Conservation (phyloP, 768 basidiomycete species). For the Tulasnella sp. region DNA sequence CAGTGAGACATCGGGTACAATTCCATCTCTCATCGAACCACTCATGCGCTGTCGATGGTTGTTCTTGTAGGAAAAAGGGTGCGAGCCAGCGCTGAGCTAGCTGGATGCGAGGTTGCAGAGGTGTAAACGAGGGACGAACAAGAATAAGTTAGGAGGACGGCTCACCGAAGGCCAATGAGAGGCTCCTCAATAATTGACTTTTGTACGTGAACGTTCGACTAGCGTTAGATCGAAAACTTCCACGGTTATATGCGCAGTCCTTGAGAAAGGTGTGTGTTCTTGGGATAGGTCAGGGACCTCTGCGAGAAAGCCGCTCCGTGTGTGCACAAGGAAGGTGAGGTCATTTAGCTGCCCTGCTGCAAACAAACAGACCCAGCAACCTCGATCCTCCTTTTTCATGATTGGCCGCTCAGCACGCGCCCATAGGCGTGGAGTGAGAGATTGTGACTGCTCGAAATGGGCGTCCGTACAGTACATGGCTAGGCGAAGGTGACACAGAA, state of each 20-base stretch:
- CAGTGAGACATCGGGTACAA: neutral
- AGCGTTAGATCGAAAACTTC: neutral
- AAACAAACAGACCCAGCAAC: conserved; percentile 1
- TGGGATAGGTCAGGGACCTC: neutral
- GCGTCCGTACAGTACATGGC: neutral
- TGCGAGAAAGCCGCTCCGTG: conserved; percentile 6
- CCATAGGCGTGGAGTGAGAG: neutral
- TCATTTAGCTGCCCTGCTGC: neutral
- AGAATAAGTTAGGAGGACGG: neutral
- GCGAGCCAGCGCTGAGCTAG: neutral
- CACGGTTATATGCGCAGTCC: neutral
- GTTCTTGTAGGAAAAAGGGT: neutral
- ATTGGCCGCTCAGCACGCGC: neutral
- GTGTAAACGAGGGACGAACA: neutral
- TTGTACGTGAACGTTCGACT: neutral
- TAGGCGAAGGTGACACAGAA: neutral
- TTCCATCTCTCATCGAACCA: neutral
- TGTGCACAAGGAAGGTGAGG: neutral
- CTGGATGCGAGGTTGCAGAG: neutral
- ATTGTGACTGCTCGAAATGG: neutral
- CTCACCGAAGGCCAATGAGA: neutral
- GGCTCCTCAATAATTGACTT: neutral
- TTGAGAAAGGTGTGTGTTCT: neutral
- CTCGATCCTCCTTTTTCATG: neutral
- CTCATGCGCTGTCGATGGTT: neutral